Evolutionary conservation across 2,329 filamentous ascomycete genomes (phyloP), one percentile per base, ranked within the genome.

Genomic region (Talaromyces sp.): DNA sequence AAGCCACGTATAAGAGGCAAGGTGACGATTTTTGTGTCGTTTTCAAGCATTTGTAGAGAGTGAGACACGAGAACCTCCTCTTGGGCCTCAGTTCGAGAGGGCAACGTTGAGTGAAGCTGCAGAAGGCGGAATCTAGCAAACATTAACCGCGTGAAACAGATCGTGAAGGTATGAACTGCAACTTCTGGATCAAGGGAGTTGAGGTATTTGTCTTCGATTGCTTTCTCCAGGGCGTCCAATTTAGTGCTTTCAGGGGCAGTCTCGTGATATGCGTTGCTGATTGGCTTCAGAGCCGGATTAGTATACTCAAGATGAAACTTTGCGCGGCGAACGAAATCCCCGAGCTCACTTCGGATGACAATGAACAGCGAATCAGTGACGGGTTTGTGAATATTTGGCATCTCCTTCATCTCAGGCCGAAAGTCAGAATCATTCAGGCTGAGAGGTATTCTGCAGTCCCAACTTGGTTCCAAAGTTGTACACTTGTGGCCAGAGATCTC

Each of bases 401-500:
- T 45, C 3, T 2, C 43, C 43, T 45, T 45, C 43, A 45, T 45
- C 43, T 45, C 43, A 45, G 43, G 43, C n/a, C 43, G 6, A 2
- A 45, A 11, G n/a, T 45, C 43, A 3, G 43, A 45, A 6, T 45
- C 43, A 45, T 45, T 45, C 4, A 45, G 11, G 43, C 43, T 9
- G n/a, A 77, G 68, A 22, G 80, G 81, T 13, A 70, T 63, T 13
- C 70, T 73, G 62, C 79, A 81, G 67, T 81, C 77, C 80, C 81
- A 84, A 1, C 74, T 78, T 1, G 81, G 80, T 66, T 67, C 66
- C 16, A 83, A 65, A 2, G 69, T 73, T 2, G 73, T 65, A 10
- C 69, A 70, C 66, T 75, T 79, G 63, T 71, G 85, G 57, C 85
- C 85, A 3, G 86, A 84, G 74, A 91, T 84, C 73, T 92, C 89